Conservation (phyloP, 805 yeast species). For the Nakazawaea populi region DNA sequence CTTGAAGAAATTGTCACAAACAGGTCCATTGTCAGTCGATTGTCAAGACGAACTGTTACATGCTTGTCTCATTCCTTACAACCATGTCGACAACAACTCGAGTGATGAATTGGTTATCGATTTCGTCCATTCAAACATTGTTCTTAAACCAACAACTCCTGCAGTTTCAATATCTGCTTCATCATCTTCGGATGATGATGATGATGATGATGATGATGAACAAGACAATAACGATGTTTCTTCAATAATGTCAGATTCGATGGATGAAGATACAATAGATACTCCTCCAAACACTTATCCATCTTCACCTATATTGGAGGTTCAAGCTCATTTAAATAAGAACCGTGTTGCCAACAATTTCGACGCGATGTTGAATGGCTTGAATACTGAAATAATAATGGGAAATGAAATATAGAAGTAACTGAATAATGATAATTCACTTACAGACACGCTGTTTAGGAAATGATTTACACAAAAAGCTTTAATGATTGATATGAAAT, state of each 20-base stretch:
- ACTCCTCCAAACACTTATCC: conserved; percentile 11
- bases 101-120: neutral
- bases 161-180: neutral
- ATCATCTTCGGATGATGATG: neutral
- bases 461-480: too few relatives aligned
- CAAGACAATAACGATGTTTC: too few relatives aligned
- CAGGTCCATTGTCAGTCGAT: conserved; percentile 24
- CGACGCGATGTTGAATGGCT: too few relatives aligned
- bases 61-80: conserved; percentile 3
- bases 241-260: neutral
- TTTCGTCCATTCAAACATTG: conserved; percentile 1
- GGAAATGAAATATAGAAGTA: too few relatives aligned
- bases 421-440: too few relatives aligned
- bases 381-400: too few relatives aligned
- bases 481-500: too few relatives aligned
- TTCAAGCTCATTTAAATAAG: too few relatives aligned
- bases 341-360: too few relatives aligned
- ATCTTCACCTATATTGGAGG: conserved; percentile 5
- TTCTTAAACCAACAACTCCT: neutral
- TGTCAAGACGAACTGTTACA: neutral
- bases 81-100: conserved; percentile 6
- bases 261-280: neutral
- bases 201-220: too few relatives aligned
- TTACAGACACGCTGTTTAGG: too few relatives aligned
- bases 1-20: conserved; percentile 21